Conservation (phyloP, 2,329 filamentous ascomycete species). For the Penicillium sp. region DNA sequence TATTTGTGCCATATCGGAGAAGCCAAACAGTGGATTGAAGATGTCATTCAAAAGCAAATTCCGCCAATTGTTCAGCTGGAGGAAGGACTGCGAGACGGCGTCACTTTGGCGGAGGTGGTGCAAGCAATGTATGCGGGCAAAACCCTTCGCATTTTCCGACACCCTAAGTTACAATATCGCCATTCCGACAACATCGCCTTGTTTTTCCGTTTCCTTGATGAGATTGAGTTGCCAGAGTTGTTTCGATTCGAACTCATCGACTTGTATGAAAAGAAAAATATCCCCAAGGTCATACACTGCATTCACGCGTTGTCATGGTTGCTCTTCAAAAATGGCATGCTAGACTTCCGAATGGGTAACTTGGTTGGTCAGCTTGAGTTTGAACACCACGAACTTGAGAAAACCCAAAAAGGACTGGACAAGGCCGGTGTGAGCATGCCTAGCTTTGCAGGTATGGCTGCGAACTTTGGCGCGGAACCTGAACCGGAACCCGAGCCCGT, state of each 20-base stretch:
- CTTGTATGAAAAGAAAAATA: constrained; percentile 99
- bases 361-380: constrained; percentile 95
- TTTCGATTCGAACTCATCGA: constrained; percentile 98
- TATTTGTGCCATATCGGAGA: constrained; percentile 99
- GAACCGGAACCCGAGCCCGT: constrained; percentile 68
- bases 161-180: constrained; percentile 82
- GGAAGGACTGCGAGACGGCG: constrained; percentile 86
- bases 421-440: constrained; percentile 95
- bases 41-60: constrained; percentile 79
- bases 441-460: constrained; percentile 95
- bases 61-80: constrained; percentile 92
- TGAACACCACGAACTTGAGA: constrained; percentile 94
- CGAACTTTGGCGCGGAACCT: constrained; percentile 85
- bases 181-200: constrained; percentile 98
- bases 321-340: constrained; percentile 90
- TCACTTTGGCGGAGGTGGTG: constrained; percentile 91
- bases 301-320: constrained; percentile 97
- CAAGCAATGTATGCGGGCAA: constrained; percentile 79
- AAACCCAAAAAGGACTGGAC: constrained; percentile 94
- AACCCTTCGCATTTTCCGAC: constrained; percentile 77
- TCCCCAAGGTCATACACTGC: constrained; percentile 98
- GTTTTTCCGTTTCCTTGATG: constrained; percentile 91
- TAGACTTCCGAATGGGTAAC: constrained; percentile 95
- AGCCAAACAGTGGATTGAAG: constrained; percentile 98
- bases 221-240: constrained; percentile 87